phyloP scores from a whole-genome alignment of 2,329 filamentous ascomycete genomes.

The Dothiorella sarmentorum region DNA sequence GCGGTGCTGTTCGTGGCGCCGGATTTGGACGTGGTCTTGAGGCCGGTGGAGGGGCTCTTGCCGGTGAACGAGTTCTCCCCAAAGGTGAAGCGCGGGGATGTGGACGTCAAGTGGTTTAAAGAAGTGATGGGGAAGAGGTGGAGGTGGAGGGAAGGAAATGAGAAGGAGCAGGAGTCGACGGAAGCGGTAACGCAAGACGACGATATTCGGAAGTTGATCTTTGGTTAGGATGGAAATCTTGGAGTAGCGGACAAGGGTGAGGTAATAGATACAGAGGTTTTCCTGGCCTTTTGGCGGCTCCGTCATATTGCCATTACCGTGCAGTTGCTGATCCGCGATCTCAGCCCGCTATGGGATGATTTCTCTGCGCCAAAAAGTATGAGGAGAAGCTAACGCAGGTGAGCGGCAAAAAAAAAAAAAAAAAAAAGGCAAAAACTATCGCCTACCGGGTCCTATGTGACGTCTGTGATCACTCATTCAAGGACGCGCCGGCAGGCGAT shows the following conservation, averaged over 20 bases:
- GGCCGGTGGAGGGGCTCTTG: background rate
- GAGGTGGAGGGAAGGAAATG: conserved; percentile 14
- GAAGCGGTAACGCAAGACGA: conserved; percentile 1
- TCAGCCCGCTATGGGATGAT: no score
- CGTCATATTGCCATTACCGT: background rate
- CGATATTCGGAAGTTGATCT: conserved; percentile 5
- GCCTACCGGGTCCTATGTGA: no score
- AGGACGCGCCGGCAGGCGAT: no score
- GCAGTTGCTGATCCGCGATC: no score
- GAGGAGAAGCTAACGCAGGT: no score
- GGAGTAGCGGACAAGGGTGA: background rate
- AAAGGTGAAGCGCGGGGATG: background rate
- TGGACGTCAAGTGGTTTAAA: conserved; percentile 15
- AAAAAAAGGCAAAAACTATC: no score
- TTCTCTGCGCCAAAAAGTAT: no score
- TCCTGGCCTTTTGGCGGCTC: background rate
- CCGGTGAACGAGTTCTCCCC: background rate
- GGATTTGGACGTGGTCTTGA: conserved; percentile 7
- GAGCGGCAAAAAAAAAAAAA: no score
- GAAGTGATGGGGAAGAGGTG: conserved; percentile 18
- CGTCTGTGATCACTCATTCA: no score
- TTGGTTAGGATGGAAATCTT: background rate
- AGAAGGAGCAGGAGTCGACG: background rate
- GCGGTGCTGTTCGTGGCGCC: conserved; percentile 16
- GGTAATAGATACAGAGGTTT: background rate